Base-by-base conservation (phyloP, 306 rosid species). In the Gastrolobium villosum region DNA sequence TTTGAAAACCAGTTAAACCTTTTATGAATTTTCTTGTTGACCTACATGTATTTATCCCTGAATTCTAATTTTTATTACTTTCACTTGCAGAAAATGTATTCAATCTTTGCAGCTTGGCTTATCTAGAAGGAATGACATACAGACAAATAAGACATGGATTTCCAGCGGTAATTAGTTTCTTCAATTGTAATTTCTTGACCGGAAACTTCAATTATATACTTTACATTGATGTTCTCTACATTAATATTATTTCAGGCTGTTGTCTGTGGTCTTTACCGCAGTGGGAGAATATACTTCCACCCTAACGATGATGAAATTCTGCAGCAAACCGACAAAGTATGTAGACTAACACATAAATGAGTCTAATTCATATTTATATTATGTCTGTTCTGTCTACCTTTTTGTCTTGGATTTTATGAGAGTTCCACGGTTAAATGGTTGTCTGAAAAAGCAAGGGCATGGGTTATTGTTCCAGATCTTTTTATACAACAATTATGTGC, bases 241-340 rank as follows among this genome's bases (percentile, higher is more conserved):
- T 81, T 82, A 55, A 76, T 79, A 40, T 77, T 48, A 67, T 88
- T 87, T 79, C 96, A 95, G 98, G 97, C 84, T 52, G 83, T 93
- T 79, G 96, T 93, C 72, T 93, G 96, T 80, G 99, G 99, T 61
- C 92, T 95, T 50, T 89, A 88, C 78, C 93, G 97, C 65, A 84
- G 78, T 63, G 98, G 98, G 85, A 88, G 80, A 86, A 87, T 91
- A 86, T 53, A 81, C 83, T 95, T 95, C 84, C 99, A 95, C 85
- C 99, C 99, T 62, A 79, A 72, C 49, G 99, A 95, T 50, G 73
- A 67, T 84, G 98, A 93, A 80, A 78, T 90, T 85, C 79, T 95
- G 84, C 92, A 59, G 87, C 83, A 74, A 85, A 88, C 86, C 64
- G 99, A 95, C 91, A 95, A 95, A 83, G 99, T 95, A 88, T 50